These are phyloP conservation scores for Tritrichomonas foetus DNA, from an alignment of 208 protist species.

Conservation along the genomic window DNA sequence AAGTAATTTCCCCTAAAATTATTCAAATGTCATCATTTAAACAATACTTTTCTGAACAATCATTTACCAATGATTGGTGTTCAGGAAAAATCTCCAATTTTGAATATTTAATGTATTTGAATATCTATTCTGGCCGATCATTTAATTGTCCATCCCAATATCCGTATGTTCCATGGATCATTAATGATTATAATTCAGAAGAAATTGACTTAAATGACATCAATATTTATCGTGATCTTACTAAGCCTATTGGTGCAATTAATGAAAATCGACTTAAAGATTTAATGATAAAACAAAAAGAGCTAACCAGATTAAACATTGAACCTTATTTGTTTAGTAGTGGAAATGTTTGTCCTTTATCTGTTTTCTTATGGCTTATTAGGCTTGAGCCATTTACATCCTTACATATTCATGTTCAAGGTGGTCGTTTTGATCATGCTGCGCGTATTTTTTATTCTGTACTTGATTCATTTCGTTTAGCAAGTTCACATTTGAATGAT, in stretches of 20 bases:
- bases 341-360: neutral
- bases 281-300: neutral
- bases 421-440: constrained; percentile 6
- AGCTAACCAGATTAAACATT: neutral
- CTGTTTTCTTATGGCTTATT: neutral
- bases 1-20: neutral
- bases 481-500: neutral
- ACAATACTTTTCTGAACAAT: neutral
- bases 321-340: neutral
- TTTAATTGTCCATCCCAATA: constrained; percentile 39
- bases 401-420: constrained; percentile 9
- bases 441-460: neutral
- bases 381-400: constrained; percentile 28
- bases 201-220: neutral
- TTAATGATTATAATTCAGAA: constrained; percentile 48
- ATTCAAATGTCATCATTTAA: neutral
- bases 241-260: constrained; percentile 51
- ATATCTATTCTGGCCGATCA: neutral
- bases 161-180: constrained; percentile 46
- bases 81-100: neutral
- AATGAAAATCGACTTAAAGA: neutral
- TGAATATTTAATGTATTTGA: neutral
- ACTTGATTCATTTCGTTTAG: neutral
- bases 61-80: neutral
- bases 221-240: constrained; percentile 53